Base-by-base conservation (phyloP, 768 basidiomycete species). In the Harrya chromipes region DNA sequence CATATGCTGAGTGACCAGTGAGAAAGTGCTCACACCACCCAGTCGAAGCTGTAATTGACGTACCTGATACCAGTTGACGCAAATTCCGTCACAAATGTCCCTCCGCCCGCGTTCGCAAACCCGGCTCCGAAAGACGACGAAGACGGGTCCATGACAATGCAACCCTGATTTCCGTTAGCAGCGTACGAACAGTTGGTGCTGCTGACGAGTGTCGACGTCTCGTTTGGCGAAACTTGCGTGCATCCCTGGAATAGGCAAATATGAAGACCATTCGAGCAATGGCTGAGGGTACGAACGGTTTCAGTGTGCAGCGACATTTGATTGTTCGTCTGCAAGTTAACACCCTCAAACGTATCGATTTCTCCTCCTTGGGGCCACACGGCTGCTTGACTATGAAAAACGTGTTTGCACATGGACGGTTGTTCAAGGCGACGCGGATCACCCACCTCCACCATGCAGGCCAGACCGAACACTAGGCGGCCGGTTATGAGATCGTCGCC, bases 341-440 rank as follows among this genome's bases (percentile, higher is more conserved):
- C 84, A 29, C 83, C 86, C 65, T 94, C 90, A 50, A 93, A 80
- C 10, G 85, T 87, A 65, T 93, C 91, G 53, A 87, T 85, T 62
- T 89, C 85, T 23, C 76, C 83, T 54, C 84, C 84, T 12, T 63
- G 62, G 3, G 85, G 85, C 85, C 85, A 87, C 17, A 67, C 59
- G 11, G 73, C 66, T 1, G 83, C 76, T 59, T 81, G 78, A 16
- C 79, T 77, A 34, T 23, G 8, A 39, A 27, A 23, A 16, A 47
- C 14, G 8, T 46, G 6, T 29, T 35, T 21, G 29, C 19, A 35
- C 29, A 4, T 16, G 29, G 14, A 35, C 24, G 3, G 19, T 24
- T 16, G 34, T 10, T n/a, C 19, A 17, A 35, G 17, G 39, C 36
- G 43, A 24, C 10, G 34, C 6, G 10, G 9, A 38, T 14, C 9